A percentile compares a stretch with the other conserved stretches of the same genome.
phyloP scores from a whole-genome alignment of 768 basidiomycete genomes.

The Naganishia vishniacii region DNA sequence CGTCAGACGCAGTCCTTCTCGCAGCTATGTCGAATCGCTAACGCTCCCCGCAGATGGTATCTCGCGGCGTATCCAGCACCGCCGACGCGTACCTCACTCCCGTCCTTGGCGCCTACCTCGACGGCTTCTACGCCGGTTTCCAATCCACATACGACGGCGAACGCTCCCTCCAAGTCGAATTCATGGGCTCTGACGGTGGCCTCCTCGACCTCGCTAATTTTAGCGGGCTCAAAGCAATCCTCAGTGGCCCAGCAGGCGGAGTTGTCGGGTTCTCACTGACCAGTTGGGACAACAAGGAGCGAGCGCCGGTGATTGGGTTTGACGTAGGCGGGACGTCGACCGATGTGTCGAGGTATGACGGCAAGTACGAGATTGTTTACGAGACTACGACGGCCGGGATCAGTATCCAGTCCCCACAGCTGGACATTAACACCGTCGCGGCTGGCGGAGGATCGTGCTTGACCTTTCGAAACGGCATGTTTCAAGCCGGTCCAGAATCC shows the following conservation, averaged over 20 bases:
- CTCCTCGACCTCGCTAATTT: constrained; percentile 57
- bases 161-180: constrained; percentile 59
- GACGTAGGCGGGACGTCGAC: constrained; percentile 76
- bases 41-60: constrained; percentile 58
- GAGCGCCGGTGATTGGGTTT: constrained; percentile 72
- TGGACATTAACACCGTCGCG: constrained; percentile 82
- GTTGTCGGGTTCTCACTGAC: constrained; percentile 92
- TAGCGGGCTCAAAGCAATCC: constrained; percentile 84
- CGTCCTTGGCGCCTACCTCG: constrained; percentile 72
- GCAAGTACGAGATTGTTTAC: constrained; percentile 84
- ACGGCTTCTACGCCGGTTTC: constrained; percentile 86
- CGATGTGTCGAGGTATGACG: constrained; percentile 88
- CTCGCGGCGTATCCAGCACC: constrained; percentile 82
- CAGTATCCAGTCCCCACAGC: constrained; percentile 82
- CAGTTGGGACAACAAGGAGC: constrained; percentile 73
- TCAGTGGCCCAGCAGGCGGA: constrained; percentile 83
- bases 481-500: constrained; percentile 83
- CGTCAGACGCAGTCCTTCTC: not conserved
- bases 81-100: constrained; percentile 95
- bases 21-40: not conserved
- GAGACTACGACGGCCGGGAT: constrained; percentile 94
- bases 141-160: constrained; percentile 60
- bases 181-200: constrained; percentile 82
- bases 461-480: constrained; percentile 82
- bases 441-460: constrained; percentile 90